Conservation (phyloP, 2,329 filamentous ascomycete species). For the Monilinia laxa region DNA sequence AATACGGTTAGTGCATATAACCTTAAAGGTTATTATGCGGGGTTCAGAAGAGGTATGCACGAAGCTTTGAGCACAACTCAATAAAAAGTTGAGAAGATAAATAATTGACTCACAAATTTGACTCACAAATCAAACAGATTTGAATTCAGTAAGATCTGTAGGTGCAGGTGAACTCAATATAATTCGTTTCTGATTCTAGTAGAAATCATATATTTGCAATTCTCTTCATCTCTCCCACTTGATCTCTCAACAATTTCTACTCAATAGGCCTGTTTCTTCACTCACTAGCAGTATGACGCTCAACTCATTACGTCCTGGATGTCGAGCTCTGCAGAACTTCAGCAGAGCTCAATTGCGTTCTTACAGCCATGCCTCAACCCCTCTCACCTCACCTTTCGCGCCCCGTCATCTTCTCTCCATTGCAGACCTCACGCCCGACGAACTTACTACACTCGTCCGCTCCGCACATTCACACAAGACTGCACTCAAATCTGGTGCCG, state of each 20-base stretch:
- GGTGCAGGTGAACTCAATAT: constrained; percentile 13
- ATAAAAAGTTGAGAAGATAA: constrained; percentile 4
- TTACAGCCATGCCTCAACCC: constrained; percentile 32
- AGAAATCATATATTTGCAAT: background rate
- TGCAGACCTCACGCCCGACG: constrained; percentile 74
- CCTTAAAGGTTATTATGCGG: background rate
- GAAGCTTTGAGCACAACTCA: constrained; percentile 16
- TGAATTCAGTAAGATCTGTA: background rate
- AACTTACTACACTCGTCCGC: constrained; percentile 78
- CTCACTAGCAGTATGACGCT: constrained; percentile 21
- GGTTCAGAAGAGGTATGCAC: background rate
- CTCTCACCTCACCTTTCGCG: constrained; percentile 49
- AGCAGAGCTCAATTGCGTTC: constrained; percentile 30
- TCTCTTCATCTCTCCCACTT: background rate
- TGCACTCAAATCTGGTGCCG: constrained; percentile 67
- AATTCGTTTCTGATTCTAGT: background rate
- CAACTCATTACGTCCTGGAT: constrained; percentile 9
- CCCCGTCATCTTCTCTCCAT: constrained; percentile 92
- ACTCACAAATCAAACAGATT: constrained; percentile 15
- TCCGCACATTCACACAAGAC: constrained; percentile 78
- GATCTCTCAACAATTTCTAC: constrained; percentile 5
- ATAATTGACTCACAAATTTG: constrained; percentile 10
- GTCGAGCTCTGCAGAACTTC: constrained; percentile 30
- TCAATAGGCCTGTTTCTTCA: constrained; percentile 13
- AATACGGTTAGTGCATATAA: background rate